Evolutionary conservation across 345 rosid genomes (phyloP), one percentile per base, ranked within the genome.

Genomic region (Boechera retrofracta): DNA sequence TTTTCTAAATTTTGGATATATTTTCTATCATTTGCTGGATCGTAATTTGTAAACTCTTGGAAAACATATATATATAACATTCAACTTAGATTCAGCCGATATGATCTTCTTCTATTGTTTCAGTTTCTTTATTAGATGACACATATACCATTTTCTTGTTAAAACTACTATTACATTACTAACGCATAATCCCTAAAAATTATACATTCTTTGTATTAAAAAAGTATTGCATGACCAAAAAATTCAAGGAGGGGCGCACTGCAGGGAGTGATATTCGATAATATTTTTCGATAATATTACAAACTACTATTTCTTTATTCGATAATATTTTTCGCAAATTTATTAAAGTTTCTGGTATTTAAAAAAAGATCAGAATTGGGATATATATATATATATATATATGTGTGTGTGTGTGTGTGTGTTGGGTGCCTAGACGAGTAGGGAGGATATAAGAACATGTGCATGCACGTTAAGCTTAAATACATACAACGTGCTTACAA

Each of bases 401-500:
- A 2, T n/a, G n/a, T n/a, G n/a, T 38, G 9, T 38, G 5, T 2
- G 41, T 6, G 9, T 21, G 9, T 3, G 44, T 39, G 10, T 51
- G 39, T 51, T 61, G 70, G 7, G 64, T 69, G 65, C 16, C 18
- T 77, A 77, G 52, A 58, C 5, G 77, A 55, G 62, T 71, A 71
- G 81, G 71, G 67, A 56, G 24, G 72, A 71, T 47, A 71, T 71
- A 65, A 57, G 60, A 71, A 58, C 81, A 77, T 77, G 81, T 77
- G 77, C 77, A 72, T 71, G 72, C 77, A 72, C 77, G 77, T 77
- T 77, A 41, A 56, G 72, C 39, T 56, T 36, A 57, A 55, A 77
- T 55, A 55, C 72, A 77, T 36, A 64, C 76, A 65, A 77, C 67
- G 67, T 77, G 72, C 76, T 77, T 56, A 71, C 54, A 35, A 66